Conservation (phyloP, 176 grass and related monocot genomes). For the Coix lacrymajobi region DNA sequence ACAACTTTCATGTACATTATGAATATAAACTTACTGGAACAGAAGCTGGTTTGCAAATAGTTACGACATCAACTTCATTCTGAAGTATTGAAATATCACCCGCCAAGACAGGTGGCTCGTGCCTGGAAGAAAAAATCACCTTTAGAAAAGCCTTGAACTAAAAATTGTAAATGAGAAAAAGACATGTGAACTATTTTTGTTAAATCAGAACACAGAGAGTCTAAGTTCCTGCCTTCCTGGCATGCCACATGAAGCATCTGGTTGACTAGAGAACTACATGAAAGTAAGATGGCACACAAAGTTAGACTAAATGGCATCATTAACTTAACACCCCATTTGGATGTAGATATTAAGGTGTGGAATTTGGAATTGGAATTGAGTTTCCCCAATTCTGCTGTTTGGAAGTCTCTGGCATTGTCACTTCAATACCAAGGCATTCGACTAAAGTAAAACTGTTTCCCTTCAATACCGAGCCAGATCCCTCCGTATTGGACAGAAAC, state of each 20-base stretch:
- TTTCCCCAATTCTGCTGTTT: no score
- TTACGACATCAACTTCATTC: conserved; percentile 84
- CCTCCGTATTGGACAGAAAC: no score
- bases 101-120: conserved; percentile 84
- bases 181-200: not conserved
- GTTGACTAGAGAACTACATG: not conserved
- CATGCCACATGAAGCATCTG: not conserved
- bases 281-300: not conserved
- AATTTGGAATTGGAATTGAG: no score
- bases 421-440: no score
- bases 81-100: conserved; percentile 71
- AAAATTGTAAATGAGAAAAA: conserved; percentile 13
- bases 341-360: no score
- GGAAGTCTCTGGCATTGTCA: no score
- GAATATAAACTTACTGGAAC: conserved; percentile 62
- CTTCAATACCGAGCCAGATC: no score
- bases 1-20: not conserved
- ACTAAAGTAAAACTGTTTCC: no score
- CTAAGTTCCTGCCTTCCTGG: not conserved
- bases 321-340: no score
- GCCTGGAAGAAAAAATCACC: conserved; percentile 48
- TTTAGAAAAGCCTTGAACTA: conserved; percentile 13
- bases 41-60: conserved; percentile 90
- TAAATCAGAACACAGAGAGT: conserved; percentile 7
- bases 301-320: not conserved